phyloP scores from a whole-genome alignment of 352 stramenopile genomes.

The Globisporangium spiculum region DNA sequence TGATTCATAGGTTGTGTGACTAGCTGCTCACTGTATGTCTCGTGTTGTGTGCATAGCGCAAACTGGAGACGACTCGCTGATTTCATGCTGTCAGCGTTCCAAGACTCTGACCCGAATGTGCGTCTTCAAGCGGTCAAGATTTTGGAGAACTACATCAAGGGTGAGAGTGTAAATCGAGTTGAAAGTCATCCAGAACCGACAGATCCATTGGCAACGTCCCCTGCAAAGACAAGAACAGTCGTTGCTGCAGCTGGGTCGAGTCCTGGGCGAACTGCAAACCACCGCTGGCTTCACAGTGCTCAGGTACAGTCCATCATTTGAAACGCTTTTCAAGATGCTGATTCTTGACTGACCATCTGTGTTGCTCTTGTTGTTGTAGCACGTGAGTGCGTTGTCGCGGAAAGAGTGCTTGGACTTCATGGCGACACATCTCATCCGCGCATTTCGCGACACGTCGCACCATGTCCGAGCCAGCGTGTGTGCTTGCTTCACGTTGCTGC shows the following conservation, averaged over 20 bases:
- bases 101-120: constrained; percentile 84
- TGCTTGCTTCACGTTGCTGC: constrained; percentile 84
- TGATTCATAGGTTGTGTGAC: neutral
- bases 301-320: constrained; percentile 7
- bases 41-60: constrained; percentile 15
- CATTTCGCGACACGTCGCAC: constrained; percentile 83
- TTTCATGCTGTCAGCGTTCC: constrained; percentile 81
- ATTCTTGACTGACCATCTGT: neutral
- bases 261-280: constrained; percentile 2
- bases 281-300: constrained; percentile 21
- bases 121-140: constrained; percentile 87
- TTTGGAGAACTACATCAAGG: constrained; percentile 87
- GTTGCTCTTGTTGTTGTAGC: neutral
- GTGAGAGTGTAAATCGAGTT: constrained; percentile 30
- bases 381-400: constrained; percentile 25
- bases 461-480: constrained; percentile 85
- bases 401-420: constrained; percentile 73
- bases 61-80: constrained; percentile 66
- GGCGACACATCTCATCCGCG: constrained; percentile 71
- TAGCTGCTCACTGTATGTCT: neutral
- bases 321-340: neutral
- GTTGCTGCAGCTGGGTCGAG: constrained; percentile 5
- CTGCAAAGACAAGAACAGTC: neutral
- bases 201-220: neutral
- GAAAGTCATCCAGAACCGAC: neutral